Evolutionary conservation across 306 rosid species (phyloP), one percentile per base, ranked within the genome.

Genomic region (Citrullus colocynthis): DNA sequence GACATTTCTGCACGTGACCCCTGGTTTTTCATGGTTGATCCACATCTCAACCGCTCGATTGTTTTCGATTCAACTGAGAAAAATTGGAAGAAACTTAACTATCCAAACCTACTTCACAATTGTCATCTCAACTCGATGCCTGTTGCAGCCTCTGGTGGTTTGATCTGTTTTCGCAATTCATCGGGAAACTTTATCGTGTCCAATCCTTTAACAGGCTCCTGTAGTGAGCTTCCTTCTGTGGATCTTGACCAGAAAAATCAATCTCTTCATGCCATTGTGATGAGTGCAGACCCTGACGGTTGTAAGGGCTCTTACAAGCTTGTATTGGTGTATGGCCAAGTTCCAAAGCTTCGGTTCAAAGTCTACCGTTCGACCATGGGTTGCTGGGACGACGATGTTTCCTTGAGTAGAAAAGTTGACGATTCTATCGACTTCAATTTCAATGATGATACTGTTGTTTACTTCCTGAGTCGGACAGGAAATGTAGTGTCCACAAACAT

Each of bases 11-110:
- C 89, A 0, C 79, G 97, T 51, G 96, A 89, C 62, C 97, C 98
- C 57, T 94, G 97, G 96, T 94, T 94, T 84, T 78, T 90, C 85
- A 90, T 94, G 98, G 95, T 94, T 30, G 84, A 91, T 80, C 89
- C 96, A 55, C 81, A 76, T 79, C 90, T 87, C 80, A 86, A 85
- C 82, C 89, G 78, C 57, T 87, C 93, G 7, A 72, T 94, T 20
- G 78, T 88, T 77, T 94, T 89, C 73, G 97, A 92, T 86, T 82
- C 95, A 32, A 83, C 96, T 17, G 96, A 92, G 81, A 83, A 79
- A 51, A 84, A 58, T 64, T 94, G 97, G 97, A 94, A 89, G 80
- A 89, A 79, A 39, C 92, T 94, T 67, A 82, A 85, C 65, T 87
- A 80, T 65, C 89, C 90, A 12, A 69, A 45, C 34, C 87, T 84